Evolutionary conservation across 1,284 basidiomycete species (phyloP).

Genomic region (Ustilago xerochloae): DNA sequence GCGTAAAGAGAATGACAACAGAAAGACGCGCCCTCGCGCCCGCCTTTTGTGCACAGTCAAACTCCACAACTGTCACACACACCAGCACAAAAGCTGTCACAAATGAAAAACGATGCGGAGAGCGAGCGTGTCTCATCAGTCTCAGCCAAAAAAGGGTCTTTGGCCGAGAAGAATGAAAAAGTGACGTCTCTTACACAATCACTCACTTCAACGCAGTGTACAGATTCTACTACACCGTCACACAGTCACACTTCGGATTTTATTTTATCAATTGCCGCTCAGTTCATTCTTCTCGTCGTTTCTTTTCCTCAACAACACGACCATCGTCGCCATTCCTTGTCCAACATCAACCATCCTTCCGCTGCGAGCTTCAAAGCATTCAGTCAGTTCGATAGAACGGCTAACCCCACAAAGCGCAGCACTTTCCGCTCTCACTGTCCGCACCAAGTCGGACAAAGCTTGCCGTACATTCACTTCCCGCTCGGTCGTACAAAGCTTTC

Average conservation of each 20-base stretch:
- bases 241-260: not conserved
- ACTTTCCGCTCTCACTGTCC: not conserved
- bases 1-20: constrained; percentile 13
- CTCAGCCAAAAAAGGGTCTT: not conserved
- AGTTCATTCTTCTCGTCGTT: too few relatives aligned
- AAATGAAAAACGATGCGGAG: not conserved
- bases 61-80: constrained; percentile 3
- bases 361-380: too few relatives aligned
- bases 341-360: too few relatives aligned
- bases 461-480: constrained; percentile 2
- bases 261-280: not conserved
- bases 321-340: too few relatives aligned
- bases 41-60: not conserved
- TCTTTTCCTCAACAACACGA: too few relatives aligned
- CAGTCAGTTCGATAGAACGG: too few relatives aligned
- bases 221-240: too few relatives aligned
- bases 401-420: too few relatives aligned
- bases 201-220: too few relatives aligned
- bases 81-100: too few relatives aligned
- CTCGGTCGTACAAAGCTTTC: constrained; percentile 1
- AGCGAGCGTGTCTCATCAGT: not conserved
- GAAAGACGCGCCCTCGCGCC: constrained; percentile 5
- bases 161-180: not conserved
- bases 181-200: constrained; percentile 10
- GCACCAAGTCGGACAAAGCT: not conserved